A percentile compares a stretch with the other conserved stretches of the same genome.
phyloP scores from a whole-genome alignment of 305 asterid genomes.

The Fraxinus sp. region DNA sequence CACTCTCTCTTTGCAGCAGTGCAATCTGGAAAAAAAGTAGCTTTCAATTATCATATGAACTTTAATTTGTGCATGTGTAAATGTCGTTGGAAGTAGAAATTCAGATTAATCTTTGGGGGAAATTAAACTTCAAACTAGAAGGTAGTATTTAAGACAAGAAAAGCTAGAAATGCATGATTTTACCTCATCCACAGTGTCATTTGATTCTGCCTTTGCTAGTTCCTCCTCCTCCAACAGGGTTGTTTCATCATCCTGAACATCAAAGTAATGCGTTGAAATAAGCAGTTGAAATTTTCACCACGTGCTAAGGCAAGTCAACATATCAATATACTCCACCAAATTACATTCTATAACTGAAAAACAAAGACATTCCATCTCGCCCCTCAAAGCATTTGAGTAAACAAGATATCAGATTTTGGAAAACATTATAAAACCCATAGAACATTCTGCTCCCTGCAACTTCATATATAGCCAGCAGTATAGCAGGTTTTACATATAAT shows the following conservation, averaged over 20 bases:
- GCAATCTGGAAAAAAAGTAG: conserved; percentile 64
- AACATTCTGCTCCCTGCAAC: neutral
- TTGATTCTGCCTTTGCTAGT: conserved; percentile 65
- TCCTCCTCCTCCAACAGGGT: conserved; percentile 93
- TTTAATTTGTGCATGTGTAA: conserved; percentile 24
- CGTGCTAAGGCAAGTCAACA: conserved; percentile 11
- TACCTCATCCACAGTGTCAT: conserved; percentile 67
- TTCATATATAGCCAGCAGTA: conserved; percentile 11
- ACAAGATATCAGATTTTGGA: neutral
- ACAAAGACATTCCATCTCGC: neutral
- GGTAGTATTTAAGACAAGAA: conserved; percentile 13
- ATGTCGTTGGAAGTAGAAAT: conserved; percentile 10
- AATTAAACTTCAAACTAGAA: conserved; percentile 15
- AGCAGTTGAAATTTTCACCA: conserved; percentile 4
- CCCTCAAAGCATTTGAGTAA: neutral
- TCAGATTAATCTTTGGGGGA: conserved; percentile 12
- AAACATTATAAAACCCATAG: neutral
- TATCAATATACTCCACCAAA: neutral
- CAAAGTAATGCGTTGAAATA: conserved; percentile 21
- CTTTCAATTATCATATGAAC: conserved; percentile 24
- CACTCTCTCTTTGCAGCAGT: conserved; percentile 87
- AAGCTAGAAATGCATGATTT: conserved; percentile 19
- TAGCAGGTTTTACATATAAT: neutral
- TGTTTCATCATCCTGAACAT: conserved; percentile 88
- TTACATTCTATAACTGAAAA: neutral